Base-by-base conservation (phyloP, 805 yeast genomes). In the Maudiozyma serrabonitensis region DNA sequence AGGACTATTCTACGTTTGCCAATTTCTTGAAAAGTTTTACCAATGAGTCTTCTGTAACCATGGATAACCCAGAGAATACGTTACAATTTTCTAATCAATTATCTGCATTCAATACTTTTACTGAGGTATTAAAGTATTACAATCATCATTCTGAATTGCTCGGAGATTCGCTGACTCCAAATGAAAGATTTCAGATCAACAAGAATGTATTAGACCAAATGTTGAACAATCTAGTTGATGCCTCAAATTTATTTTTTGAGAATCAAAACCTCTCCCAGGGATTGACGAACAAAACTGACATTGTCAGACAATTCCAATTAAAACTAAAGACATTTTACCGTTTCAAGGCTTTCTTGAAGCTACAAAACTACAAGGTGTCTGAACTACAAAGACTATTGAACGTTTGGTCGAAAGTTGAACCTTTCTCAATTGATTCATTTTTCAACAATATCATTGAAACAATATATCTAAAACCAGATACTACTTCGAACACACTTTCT, bases 361-460 rank as follows among this genome's bases (percentile, higher is more conserved):
- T 52, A 21, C 60, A 62, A n/a, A 51, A 46, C 6, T 44, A 63
- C 35, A 23, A 48, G 1, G 47, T 53, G 11, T 31, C 43, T n/a
- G 61, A 60, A 26, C 41, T 66, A 32, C 41, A 43, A 19, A 54
- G 54, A 25, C 50, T 64, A 15, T 43, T 66, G 9, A 37, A 52
- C 2, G 54, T 66, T 31, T 63, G 65, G 64, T 34, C 54, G 4
- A 46, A 19, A 18, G 51, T 52, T 9, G 48, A 57, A n/a, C 60
- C 61, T 3, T 28, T 44, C 13, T 51, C 54, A 12, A 43, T 63
- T 13, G 61, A 56, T 40, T 43, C 56, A 3, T 52, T 63, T 11
- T 62, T 63, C 54, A 63, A 66, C 46, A 66, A 66, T 43, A 52
- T 63, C 37, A 58, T 62, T 5, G 69, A 66, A 46, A 59, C 67